Conservation (phyloP, 73 alveolate species). For the Paramecium caudatum region DNA sequence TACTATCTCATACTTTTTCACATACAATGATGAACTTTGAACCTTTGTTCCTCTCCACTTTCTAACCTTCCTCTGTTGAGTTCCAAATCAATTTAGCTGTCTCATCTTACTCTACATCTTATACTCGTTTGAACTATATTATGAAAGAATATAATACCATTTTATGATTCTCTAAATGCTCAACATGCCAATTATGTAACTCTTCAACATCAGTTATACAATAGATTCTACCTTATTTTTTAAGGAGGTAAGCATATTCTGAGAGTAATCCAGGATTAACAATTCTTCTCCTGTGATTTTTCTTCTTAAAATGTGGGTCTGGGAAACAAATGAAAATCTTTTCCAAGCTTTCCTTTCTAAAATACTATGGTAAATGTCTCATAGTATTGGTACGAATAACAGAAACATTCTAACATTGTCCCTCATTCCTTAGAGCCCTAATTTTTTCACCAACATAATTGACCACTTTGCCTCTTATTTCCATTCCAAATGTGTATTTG, state of each 20-base stretch:
- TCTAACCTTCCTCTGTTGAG: constrained; percentile 90
- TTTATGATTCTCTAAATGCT: constrained; percentile 82
- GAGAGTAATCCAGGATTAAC: constrained; percentile 87
- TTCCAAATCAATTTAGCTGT: constrained; percentile 85
- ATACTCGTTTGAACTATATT: constrained; percentile 81
- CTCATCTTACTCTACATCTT: constrained; percentile 81
- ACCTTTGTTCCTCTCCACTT: constrained; percentile 87
- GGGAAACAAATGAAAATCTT: constrained; percentile 98
- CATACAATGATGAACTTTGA: constrained; percentile 84
- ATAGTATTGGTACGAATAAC: constrained; percentile 96
- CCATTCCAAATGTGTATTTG: constrained; percentile 94
- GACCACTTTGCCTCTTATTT: constrained; percentile 97
- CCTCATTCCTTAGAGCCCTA: constrained; percentile 91
- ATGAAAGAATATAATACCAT: no score
- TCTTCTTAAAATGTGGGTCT: constrained; percentile 98
- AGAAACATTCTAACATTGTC: constrained; percentile 85
- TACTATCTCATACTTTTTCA: constrained; percentile 81
- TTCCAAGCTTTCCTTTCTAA: constrained; percentile 86
- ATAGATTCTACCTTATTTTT: constrained; percentile 95
- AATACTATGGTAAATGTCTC: constrained; percentile 88
- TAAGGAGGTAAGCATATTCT: constrained; percentile 95
- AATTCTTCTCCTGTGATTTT: constrained; percentile 96
- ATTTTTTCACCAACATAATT: constrained; percentile 97
- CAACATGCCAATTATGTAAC: constrained; percentile 96
- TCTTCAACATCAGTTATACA: constrained; percentile 98